Percentiles rank a stretch among this genome's conserved stretches.
Evolutionary conservation across 129 eudicot species (phyloP).

Genomic region (Tagetes patula): DNA sequence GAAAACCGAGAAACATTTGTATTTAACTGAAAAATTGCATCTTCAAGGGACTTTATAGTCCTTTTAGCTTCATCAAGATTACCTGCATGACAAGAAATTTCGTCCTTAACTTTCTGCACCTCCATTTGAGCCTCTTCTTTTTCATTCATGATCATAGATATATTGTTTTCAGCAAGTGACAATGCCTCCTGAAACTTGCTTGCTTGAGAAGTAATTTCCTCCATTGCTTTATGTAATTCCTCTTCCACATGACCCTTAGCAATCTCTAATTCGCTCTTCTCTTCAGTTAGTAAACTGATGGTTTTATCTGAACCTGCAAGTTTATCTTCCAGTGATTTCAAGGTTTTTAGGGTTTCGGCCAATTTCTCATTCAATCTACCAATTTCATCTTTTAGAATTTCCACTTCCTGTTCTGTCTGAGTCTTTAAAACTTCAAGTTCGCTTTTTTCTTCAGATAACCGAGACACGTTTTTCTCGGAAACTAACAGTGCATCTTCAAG

Average conservation of each 20-base stretch:
- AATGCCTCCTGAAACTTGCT: constrained; percentile 55
- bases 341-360: constrained; percentile 37
- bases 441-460: constrained; percentile 56
- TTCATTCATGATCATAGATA: constrained; percentile 51
- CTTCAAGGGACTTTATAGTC: constrained; percentile 72
- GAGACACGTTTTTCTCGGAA: constrained; percentile 46
- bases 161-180: constrained; percentile 55
- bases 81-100: constrained; percentile 40
- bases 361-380: constrained; percentile 43
- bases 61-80: constrained; percentile 58
- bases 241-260: constrained; percentile 43
- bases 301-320: constrained; percentile 51
- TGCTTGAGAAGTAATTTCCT: constrained; percentile 27
- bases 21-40: constrained; percentile 52
- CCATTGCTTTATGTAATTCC: constrained; percentile 36
- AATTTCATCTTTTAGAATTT: constrained; percentile 44
- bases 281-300: constrained; percentile 51
- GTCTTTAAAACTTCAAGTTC: constrained; percentile 53
- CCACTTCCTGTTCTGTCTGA: constrained; percentile 55
- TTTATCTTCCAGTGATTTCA: constrained; percentile 58
- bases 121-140: constrained; percentile 70
- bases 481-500: constrained; percentile 57
- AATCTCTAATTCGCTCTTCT: constrained; percentile 55
- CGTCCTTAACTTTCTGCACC: constrained; percentile 59
- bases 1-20: constrained; percentile 48